These are phyloP conservation scores for Thalassiosira oceanica DNA, from an alignment of 352 stramenopile genomes.

Conservation along the genomic window DNA sequence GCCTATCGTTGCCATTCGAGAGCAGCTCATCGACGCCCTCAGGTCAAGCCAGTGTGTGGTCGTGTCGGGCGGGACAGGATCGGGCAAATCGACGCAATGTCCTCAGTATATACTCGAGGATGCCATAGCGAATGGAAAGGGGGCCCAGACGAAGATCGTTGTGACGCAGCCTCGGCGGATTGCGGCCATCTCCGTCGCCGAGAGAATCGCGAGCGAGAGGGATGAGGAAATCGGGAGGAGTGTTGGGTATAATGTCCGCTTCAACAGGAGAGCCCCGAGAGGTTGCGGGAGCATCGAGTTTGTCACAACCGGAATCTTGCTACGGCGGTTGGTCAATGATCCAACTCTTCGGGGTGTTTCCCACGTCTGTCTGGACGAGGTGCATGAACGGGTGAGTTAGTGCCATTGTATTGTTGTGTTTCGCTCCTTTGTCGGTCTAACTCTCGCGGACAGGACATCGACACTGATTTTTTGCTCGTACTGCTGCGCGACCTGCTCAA, in stretches of 20 bases:
- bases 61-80: conserved; percentile 22
- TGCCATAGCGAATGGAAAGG: conserved; percentile 57
- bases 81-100: conserved; percentile 84
- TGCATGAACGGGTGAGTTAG: conserved; percentile 91
- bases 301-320: conserved; percentile 79
- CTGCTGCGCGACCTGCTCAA: conserved; percentile 80
- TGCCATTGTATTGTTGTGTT: too few species aligned
- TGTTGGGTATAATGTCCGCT: conserved; percentile 92
- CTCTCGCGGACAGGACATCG: conserved; percentile 89
- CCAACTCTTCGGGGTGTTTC: conserved; percentile 75
- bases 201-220: conserved; percentile 85
- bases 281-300: conserved; percentile 86
- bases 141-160: conserved; percentile 64
- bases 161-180: conserved; percentile 90
- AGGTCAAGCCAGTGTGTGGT: conserved; percentile 10
- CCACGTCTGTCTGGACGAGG: conserved; percentile 89
- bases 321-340: conserved; percentile 50
- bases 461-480: conserved; percentile 91
- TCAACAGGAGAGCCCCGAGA: conserved; percentile 71
- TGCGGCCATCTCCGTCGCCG: conserved; percentile 88
- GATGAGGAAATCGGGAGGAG: conserved; percentile 35
- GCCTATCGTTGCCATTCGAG: conserved; percentile 11
- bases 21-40: conserved; percentile 14
- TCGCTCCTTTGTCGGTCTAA: conserved; percentile 88
- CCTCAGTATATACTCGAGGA: conserved; percentile 89